Percentiles rank a stretch among this genome's conserved stretches.
Conservation (phyloP, 495 filamentous ascomycete species). For the Chaetomium tenue region DNA sequence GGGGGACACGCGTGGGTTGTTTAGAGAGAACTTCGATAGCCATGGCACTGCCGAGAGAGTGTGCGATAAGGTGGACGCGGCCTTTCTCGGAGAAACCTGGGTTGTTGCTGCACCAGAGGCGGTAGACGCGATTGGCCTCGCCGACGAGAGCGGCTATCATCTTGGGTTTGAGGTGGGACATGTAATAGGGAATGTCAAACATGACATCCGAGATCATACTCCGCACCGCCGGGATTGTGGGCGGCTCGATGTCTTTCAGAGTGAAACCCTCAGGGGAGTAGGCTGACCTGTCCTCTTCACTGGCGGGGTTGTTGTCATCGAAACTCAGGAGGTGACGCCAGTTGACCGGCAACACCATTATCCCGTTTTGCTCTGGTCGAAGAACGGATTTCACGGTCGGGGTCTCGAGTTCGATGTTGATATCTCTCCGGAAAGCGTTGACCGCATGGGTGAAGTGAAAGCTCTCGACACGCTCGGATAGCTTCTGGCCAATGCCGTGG, state of each 20-base stretch:
- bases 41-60: conserved; percentile 93
- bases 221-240: conserved; percentile 84
- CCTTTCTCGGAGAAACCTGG: conserved; percentile 76
- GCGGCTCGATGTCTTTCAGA: conserved; percentile 85
- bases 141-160: conserved; percentile 87
- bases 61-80: conserved; percentile 86
- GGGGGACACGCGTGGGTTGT: conserved; percentile 67
- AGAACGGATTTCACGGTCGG: conserved; percentile 71
- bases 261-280: conserved; percentile 61
- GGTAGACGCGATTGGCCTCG: conserved; percentile 91
- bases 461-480: conserved; percentile 93
- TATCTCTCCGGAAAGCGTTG: conserved; percentile 79
- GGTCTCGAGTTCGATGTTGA: conserved; percentile 80
- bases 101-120: conserved; percentile 91
- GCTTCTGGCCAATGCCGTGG: conserved; percentile 94
- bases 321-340: conserved; percentile 86
- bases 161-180: conserved; percentile 90
- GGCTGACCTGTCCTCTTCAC: conserved; percentile 48
- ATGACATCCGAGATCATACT: conserved; percentile 94
- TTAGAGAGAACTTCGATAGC: conserved; percentile 84
- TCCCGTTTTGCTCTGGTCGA: conserved; percentile 59
- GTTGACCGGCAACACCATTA: conserved; percentile 65
- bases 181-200: conserved; percentile 95
- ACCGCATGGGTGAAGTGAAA: conserved; percentile 96
- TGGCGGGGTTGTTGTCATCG: conserved; percentile 64